phyloP scores from a whole-genome alignment of 345 rosid species.

The Citrus maxima region DNA sequence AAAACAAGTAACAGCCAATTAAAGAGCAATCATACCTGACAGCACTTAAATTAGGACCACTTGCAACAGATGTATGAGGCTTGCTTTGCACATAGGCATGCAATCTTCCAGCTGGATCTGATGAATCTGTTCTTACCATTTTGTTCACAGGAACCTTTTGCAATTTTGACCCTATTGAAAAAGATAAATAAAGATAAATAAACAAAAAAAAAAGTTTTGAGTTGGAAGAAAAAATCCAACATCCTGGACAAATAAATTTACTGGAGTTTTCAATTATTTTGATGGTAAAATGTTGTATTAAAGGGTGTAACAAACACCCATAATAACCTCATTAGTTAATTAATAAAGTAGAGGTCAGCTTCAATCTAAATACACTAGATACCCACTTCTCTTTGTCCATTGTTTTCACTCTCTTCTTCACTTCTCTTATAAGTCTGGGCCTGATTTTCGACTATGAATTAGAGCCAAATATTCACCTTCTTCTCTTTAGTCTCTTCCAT shows the following conservation, averaged over 20 bases:
- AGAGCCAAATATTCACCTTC: background rate
- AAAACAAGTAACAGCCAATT: background rate
- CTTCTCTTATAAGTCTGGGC: background rate
- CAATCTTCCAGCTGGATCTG: constrained; percentile 91
- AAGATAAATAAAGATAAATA: background rate
- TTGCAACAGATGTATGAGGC: constrained; percentile 39
- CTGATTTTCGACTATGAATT: background rate
- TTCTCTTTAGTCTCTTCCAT: background rate
- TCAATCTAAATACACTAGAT: background rate
- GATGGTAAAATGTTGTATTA: background rate
- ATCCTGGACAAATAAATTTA: constrained; percentile 3
- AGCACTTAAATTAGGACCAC: constrained; percentile 48
- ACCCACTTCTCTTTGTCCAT: background rate
- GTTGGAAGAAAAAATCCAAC: constrained; percentile 11
- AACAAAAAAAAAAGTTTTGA: background rate
- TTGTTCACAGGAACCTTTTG: constrained; percentile 76
- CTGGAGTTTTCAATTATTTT: background rate
- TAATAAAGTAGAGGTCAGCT: background rate
- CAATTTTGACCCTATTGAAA: constrained; percentile 49
- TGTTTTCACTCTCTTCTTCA: background rate
- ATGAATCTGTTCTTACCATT: constrained; percentile 88
- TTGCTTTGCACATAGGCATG: constrained; percentile 67
- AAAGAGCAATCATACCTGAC: constrained; percentile 52
- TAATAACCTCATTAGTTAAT: background rate
- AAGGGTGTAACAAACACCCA: background rate